These are phyloP conservation scores for Tricholoma saponaceum DNA, from an alignment of 768 basidiomycete species.

Conservation along the genomic window DNA sequence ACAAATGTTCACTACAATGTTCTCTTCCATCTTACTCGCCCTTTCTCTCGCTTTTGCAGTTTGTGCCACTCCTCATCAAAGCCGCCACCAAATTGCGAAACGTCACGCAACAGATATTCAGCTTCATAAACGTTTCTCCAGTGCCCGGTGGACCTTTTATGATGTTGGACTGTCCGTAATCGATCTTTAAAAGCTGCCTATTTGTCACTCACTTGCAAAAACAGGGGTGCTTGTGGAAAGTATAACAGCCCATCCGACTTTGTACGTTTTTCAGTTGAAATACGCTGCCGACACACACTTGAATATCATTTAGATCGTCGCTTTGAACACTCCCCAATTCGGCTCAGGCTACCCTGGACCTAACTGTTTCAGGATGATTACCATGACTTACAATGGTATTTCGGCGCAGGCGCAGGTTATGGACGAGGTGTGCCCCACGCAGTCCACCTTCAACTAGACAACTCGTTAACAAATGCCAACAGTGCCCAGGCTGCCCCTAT, in stretches of 20 bases:
- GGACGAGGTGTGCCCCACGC: conserved; percentile 44
- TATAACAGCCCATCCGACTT: conserved; percentile 21
- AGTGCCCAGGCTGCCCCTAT: conserved; percentile 62
- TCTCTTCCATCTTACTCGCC: conserved; percentile 9
- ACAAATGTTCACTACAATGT: conserved; percentile 2
- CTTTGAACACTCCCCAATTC: conserved; percentile 49
- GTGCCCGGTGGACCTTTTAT: conserved; percentile 26
- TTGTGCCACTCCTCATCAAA: conserved; percentile 25
- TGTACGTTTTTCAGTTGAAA: conserved; percentile 8
- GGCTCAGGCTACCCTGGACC: conserved; percentile 35
- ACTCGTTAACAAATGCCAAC: conserved; percentile 8
- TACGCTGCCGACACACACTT: background rate
- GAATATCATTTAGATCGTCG: conserved; percentile 23
- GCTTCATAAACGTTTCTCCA: conserved; percentile 19
- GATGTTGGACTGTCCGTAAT: conserved; percentile 25
- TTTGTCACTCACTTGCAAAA: background rate
- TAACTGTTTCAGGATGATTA: conserved; percentile 59
- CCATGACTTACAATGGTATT: conserved; percentile 57
- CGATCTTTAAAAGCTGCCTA: background rate
- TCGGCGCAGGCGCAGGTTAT: conserved; percentile 51
- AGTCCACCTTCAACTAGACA: conserved; percentile 1
- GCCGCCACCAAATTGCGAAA: conserved; percentile 21
- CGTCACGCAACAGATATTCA: conserved; percentile 20
- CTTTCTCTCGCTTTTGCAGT: conserved; percentile 23
- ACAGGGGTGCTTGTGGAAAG: conserved; percentile 28